Percentiles rank a stretch among this genome's conserved stretches.
phyloP scores from a whole-genome alignment of 495 filamentous ascomycete genomes.

The Neurospora terricola region DNA sequence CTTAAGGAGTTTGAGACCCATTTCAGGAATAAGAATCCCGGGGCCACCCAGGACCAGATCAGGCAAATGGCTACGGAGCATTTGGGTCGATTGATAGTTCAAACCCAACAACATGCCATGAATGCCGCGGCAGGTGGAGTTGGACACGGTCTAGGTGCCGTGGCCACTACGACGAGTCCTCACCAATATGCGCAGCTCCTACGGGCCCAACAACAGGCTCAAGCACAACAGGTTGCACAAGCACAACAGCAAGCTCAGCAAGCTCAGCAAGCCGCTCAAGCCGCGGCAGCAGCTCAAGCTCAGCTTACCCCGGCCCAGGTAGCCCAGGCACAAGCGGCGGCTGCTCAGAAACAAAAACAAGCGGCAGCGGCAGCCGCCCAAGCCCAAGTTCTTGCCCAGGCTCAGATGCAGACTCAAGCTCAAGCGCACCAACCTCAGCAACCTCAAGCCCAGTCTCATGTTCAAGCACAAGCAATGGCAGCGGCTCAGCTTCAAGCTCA shows the following conservation, averaged over 20 bases:
- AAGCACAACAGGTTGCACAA: conserved; percentile 14
- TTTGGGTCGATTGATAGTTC: conserved; percentile 27
- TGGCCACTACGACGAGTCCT: conserved; percentile 30
- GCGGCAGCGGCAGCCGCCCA: background rate
- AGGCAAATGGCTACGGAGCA: conserved; percentile 52
- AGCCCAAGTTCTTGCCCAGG: conserved; percentile 12
- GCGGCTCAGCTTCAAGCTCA: background rate
- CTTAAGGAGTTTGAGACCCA: conserved; percentile 25
- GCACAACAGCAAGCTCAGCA: conserved; percentile 4
- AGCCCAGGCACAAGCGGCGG: background rate
- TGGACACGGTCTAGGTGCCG: conserved; percentile 18
- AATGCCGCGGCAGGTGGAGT: conserved; percentile 52
- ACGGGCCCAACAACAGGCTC: conserved; percentile 52
- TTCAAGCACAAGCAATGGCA: background rate
- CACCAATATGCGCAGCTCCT: conserved; percentile 68
- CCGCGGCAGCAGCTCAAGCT: background rate
- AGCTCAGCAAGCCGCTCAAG: background rate
- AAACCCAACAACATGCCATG: conserved; percentile 41
- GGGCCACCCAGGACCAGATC: conserved; percentile 47
- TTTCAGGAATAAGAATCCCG: conserved; percentile 39
- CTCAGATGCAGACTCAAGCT: background rate
- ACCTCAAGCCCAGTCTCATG: background rate
- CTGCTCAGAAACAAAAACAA: conserved; percentile 48
- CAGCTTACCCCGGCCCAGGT: background rate
- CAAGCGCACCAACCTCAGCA: background rate